These are phyloP conservation scores for Dactylellina parvicollis DNA, from an alignment of 2,329 filamentous ascomycete species.

Conservation along the genomic window DNA sequence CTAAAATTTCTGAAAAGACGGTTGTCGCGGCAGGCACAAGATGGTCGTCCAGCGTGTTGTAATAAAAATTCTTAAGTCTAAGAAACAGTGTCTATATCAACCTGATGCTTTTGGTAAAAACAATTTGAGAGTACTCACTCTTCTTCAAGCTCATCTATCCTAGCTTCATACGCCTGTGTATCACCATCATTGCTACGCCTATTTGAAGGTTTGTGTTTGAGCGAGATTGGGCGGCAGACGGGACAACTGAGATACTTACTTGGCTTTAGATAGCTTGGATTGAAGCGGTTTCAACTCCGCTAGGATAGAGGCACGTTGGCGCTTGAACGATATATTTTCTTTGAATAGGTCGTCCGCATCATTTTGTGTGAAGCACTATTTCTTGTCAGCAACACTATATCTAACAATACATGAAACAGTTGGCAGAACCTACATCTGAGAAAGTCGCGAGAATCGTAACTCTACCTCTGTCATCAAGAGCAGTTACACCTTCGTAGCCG, in stretches of 20 bases:
- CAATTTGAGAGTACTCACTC: background rate
- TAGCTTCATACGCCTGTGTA: background rate
- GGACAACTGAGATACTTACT: background rate
- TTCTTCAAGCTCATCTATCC: background rate
- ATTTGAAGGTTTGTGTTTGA: background rate
- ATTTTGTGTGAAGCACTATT: background rate
- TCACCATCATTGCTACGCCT: background rate
- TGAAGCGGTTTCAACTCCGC: background rate
- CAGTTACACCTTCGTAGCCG: constrained; percentile 20
- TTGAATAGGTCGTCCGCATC: background rate
- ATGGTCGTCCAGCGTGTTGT: background rate
- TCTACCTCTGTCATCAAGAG: constrained; percentile 9
- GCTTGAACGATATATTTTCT: background rate
- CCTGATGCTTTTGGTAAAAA: background rate
- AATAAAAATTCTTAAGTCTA: background rate
- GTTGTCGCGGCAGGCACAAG: background rate
- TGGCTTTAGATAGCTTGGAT: background rate
- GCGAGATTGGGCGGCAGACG: no score
- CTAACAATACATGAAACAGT: background rate
- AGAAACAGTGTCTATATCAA: background rate
- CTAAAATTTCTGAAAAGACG: background rate
- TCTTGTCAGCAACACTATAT: background rate
- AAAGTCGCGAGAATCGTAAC: constrained; percentile 15
- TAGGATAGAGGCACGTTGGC: background rate
- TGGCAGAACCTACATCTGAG: constrained; percentile 17